Percentiles rank a stretch among this genome's conserved stretches.
These are phyloP conservation scores for Carex myosuroides DNA, from an alignment of 176 grass and related monocot genomes.

Conservation along the genomic window DNA sequence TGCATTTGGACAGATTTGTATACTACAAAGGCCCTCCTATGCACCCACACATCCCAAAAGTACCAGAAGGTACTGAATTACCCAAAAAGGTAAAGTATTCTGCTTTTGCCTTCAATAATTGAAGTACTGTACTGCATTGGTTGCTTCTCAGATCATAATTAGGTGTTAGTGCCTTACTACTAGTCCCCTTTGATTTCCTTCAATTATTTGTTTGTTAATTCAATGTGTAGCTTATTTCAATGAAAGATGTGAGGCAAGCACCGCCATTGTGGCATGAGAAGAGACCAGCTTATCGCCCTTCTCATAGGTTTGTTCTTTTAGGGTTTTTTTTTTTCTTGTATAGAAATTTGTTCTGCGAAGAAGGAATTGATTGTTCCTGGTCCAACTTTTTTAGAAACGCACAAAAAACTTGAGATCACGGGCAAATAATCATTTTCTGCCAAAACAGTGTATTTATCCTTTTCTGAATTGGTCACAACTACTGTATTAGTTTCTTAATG, in stretches of 20 bases:
- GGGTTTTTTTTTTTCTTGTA: not conserved
- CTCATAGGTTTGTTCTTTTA: slow-evolving; percentile 11
- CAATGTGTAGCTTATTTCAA: slow-evolving; percentile 16
- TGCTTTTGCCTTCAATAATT: not conserved
- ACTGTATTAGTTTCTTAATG: not conserved
- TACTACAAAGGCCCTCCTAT: slow-evolving; percentile 32
- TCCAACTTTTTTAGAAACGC: not conserved
- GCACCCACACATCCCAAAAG: slow-evolving; percentile 31
- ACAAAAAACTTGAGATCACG: not conserved
- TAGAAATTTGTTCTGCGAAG: not conserved
- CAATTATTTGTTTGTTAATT: not conserved
- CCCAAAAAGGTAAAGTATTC: slow-evolving; percentile 27
- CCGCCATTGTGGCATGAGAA: slow-evolving; percentile 29
- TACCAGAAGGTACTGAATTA: slow-evolving; percentile 26
- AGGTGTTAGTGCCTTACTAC: not conserved
- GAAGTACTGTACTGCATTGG: not conserved
- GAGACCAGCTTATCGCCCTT: not conserved
- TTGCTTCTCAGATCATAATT: not conserved
- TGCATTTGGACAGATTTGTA: slow-evolving; percentile 26
- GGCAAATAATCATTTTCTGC: not conserved
- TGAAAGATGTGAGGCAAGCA: slow-evolving; percentile 1
- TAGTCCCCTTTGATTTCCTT: not conserved
- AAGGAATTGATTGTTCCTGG: not conserved
- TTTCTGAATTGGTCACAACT: not conserved
- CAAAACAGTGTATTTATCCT: not conserved